These are phyloP conservation scores for Stachybotrys chartarum DNA, from an alignment of 2,329 filamentous ascomycete genomes.

Conservation along the genomic window DNA sequence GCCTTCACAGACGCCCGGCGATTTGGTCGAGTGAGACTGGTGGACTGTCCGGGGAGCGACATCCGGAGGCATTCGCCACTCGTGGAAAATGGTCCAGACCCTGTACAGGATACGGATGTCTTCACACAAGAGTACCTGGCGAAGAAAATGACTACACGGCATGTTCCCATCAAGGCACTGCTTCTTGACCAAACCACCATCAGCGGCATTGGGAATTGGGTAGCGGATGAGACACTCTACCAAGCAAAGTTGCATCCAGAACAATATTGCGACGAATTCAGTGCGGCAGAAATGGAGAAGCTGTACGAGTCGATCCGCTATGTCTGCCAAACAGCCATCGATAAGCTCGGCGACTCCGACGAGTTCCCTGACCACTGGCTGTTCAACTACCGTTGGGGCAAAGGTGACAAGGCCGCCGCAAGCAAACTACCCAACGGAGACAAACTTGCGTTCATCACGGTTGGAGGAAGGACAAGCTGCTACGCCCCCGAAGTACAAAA, in stretches of 20 bases:
- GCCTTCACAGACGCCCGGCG: slow-evolving; percentile 82
- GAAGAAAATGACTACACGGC: slow-evolving; percentile 65
- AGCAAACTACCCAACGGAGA: slow-evolving; percentile 73
- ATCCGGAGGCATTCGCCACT: slow-evolving; percentile 74
- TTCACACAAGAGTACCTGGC: slow-evolving; percentile 71
- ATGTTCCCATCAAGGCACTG: slow-evolving; percentile 82
- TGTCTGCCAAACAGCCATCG: slow-evolving; percentile 74
- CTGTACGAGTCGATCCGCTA: slow-evolving; percentile 69
- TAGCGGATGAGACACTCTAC: slow-evolving; percentile 89
- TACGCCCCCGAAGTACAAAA: slow-evolving; percentile 82
- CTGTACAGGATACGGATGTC: slow-evolving; percentile 70
- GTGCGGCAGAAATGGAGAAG: slow-evolving; percentile 59
- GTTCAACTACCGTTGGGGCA: slow-evolving; percentile 83
- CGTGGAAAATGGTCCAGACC: slow-evolving; percentile 89
- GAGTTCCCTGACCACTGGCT: slow-evolving; percentile 84
- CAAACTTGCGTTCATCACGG: slow-evolving; percentile 78
- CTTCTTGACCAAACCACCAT: slow-evolving; percentile 83
- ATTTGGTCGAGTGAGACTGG: slow-evolving; percentile 70
- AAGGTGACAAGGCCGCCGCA: slow-evolving; percentile 68
- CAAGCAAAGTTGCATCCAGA: slow-evolving; percentile 86
- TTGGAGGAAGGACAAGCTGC: slow-evolving; percentile 86
- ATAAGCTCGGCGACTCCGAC: slow-evolving; percentile 71
- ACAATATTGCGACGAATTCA: slow-evolving; percentile 81
- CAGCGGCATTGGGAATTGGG: slow-evolving; percentile 95
- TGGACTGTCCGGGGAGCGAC: slow-evolving; percentile 69